Conservation (phyloP, 1,284 basidiomycete genomes). For the Volvariella surrecta region DNA sequence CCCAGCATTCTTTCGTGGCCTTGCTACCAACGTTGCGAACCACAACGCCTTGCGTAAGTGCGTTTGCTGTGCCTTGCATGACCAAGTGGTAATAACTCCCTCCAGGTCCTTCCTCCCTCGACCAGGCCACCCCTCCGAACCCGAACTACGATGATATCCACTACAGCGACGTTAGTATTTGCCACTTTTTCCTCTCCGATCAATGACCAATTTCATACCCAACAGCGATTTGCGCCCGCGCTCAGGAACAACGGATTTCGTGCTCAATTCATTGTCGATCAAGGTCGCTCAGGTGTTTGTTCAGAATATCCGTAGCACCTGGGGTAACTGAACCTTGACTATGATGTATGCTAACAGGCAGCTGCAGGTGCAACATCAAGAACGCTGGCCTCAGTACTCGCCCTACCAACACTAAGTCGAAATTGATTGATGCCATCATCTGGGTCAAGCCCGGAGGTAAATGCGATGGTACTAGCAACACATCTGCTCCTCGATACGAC, state of each 20-base stretch:
- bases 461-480: constrained; percentile 56
- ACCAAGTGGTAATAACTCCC: not conserved
- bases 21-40: constrained; percentile 61
- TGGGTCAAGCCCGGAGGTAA: constrained; percentile 68
- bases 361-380: constrained; percentile 42
- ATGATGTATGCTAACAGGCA: not conserved
- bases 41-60: constrained; percentile 44
- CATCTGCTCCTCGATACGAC: constrained; percentile 47
- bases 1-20: constrained; percentile 45
- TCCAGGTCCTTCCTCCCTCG: constrained; percentile 34
- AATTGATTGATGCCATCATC: constrained; percentile 52
- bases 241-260: constrained; percentile 41
- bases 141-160: constrained; percentile 53
- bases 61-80: constrained; percentile 3
- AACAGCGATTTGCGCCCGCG: constrained; percentile 38
- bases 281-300: constrained; percentile 46
- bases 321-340: constrained; percentile 32
- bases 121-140: constrained; percentile 51
- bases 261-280: constrained; percentile 58
- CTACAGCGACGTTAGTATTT: constrained; percentile 41
- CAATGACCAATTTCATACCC: constrained; percentile 4
- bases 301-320: constrained; percentile 48
- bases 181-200: not conserved
- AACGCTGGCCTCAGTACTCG: constrained; percentile 53
- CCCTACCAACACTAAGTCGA: constrained; percentile 45